phyloP scores from a whole-genome alignment of 2,329 filamentous ascomycete genomes.

The Metarhizium humberi region DNA sequence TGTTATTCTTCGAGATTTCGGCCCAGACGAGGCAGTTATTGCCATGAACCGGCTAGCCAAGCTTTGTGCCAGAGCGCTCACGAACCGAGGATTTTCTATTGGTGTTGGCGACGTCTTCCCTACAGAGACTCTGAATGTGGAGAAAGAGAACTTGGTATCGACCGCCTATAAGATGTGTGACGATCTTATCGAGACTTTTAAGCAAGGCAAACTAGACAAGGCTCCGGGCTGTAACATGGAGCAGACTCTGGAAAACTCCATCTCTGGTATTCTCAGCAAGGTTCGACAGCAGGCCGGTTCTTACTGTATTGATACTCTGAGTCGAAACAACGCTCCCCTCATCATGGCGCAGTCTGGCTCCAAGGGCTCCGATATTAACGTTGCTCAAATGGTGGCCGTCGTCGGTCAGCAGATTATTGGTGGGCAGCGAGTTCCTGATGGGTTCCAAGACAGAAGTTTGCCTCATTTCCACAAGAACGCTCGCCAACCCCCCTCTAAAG shows the following conservation, averaged over 20 bases:
- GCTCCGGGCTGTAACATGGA: constrained; percentile 85
- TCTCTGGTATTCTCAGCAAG: constrained; percentile 84
- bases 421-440: constrained; percentile 83
- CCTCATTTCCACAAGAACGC: constrained; percentile 94
- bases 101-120: constrained; percentile 93
- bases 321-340: constrained; percentile 82
- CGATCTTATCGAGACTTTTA: constrained; percentile 72
- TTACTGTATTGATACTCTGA: constrained; percentile 82
- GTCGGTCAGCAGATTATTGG: constrained; percentile 98
- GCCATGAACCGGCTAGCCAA: constrained; percentile 93
- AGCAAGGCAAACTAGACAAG: constrained; percentile 72
- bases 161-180: constrained; percentile 75
- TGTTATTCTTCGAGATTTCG: constrained; percentile 90
- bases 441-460: constrained; percentile 89
- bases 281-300: constrained; percentile 87
- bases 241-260: constrained; percentile 79
- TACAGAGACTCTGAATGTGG: constrained; percentile 50
- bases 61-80: constrained; percentile 78
- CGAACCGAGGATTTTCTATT: constrained; percentile 90
- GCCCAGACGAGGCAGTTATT: constrained; percentile 75
- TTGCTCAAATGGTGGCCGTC: constrained; percentile 96
- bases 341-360: constrained; percentile 97
- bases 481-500: constrained; percentile 86
- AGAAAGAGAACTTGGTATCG: constrained; percentile 69
- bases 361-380: constrained; percentile 95